These are phyloP conservation scores for Alliaria petiolata DNA, from an alignment of 345 rosid genomes.

Conservation along the genomic window DNA sequence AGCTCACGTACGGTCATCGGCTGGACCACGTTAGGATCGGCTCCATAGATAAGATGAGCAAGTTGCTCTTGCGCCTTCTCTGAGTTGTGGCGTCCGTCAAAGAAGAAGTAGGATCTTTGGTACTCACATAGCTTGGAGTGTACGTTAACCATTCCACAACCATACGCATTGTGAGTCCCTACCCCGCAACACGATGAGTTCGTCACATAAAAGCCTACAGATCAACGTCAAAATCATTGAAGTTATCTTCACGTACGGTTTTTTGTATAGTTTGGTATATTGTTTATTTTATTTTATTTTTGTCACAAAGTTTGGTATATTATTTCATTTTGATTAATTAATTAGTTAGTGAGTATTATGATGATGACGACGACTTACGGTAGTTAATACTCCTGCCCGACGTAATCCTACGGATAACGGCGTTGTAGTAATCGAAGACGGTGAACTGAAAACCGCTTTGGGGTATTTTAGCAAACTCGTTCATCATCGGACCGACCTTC, in stretches of 20 bases:
- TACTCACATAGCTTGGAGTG: slow-evolving; percentile 33
- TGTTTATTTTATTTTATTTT: background rate
- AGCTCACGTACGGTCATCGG: slow-evolving; percentile 32
- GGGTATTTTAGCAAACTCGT: background rate
- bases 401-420: slow-evolving; percentile 2
- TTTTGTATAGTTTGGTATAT: background rate
- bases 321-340: too few species aligned
- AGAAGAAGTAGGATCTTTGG: slow-evolving; percentile 28
- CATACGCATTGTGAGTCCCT: slow-evolving; percentile 24
- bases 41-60: slow-evolving; percentile 23
- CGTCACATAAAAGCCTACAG: slow-evolving; percentile 12
- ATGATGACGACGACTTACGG: background rate
- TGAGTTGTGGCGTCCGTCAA: slow-evolving; percentile 31
- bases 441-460: slow-evolving; percentile 22
- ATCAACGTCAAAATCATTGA: background rate
- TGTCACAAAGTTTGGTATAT: too few species aligned
- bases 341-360: too few species aligned
- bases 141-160: slow-evolving; percentile 17
- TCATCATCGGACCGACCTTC: slow-evolving; percentile 7
- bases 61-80: slow-evolving; percentile 29
- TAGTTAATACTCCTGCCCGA: background rate
- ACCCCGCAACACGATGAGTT: slow-evolving; percentile 27
- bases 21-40: slow-evolving; percentile 5
- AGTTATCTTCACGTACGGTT: background rate
- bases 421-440: slow-evolving; percentile 26